Percentiles rank a stretch among this genome's conserved stretches.
Evolutionary conservation across 306 rosid genomes (phyloP).

Genomic region (Sicyos baderoa): DNA sequence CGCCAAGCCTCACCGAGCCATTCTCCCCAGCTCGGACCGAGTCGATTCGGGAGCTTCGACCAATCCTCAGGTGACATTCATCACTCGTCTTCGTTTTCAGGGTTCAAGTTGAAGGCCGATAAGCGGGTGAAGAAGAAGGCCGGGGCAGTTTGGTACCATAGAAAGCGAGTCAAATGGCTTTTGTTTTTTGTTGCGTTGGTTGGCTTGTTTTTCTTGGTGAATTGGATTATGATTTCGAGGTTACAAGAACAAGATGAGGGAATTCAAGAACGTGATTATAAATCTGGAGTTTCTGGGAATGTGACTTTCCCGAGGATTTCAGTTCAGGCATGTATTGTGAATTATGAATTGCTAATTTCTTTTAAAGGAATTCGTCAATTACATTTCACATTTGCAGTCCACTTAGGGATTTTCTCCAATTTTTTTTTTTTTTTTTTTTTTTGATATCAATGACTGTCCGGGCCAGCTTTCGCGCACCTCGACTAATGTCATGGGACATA

Average conservation of each 20-base stretch:
- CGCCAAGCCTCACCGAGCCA: slow-evolving; percentile 46
- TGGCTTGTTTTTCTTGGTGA: slow-evolving; percentile 43
- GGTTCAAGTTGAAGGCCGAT: slow-evolving; percentile 20
- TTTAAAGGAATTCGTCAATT: neutral
- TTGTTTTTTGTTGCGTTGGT: slow-evolving; percentile 42
- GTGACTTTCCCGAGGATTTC: slow-evolving; percentile 27
- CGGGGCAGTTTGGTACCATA: slow-evolving; percentile 42
- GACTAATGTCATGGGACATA: too few species aligned
- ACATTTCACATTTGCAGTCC: neutral
- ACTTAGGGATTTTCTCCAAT: neutral
- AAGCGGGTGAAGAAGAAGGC: slow-evolving; percentile 30
- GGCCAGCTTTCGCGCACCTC: too few species aligned
- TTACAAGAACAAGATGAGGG: slow-evolving; percentile 35
- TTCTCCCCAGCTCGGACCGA: slow-evolving; percentile 46
- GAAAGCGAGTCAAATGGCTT: slow-evolving; percentile 49
- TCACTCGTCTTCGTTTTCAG: slow-evolving; percentile 20
- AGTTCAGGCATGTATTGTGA: slow-evolving; percentile 32
- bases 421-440: too few species aligned
- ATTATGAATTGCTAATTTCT: neutral
- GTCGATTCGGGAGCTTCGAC: slow-evolving; percentile 46
- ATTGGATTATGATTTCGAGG: slow-evolving; percentile 62
- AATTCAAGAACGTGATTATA: slow-evolving; percentile 37
- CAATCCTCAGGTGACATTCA: slow-evolving; percentile 28
- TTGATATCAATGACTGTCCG: too few species aligned
- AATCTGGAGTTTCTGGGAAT: slow-evolving; percentile 22